These are phyloP conservation scores for Penicillium sp. DNA, from an alignment of 2,329 filamentous ascomycete species.

Conservation along the genomic window DNA sequence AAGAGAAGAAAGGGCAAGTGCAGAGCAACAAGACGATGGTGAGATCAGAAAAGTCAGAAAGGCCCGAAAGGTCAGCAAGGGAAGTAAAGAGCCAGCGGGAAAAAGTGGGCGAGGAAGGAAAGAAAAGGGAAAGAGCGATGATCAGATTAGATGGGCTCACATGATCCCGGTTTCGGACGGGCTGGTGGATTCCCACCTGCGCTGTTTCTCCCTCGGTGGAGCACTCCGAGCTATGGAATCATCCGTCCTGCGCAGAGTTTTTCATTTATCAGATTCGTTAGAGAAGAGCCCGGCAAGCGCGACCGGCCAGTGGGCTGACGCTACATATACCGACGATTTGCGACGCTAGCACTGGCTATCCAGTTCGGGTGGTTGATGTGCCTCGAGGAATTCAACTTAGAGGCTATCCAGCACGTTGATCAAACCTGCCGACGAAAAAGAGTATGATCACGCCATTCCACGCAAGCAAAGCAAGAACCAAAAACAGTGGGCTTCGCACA, in stretches of 20 bases:
- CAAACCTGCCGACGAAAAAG: too few species aligned
- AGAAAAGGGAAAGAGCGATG: slow-evolving; percentile 26
- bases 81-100: slow-evolving; percentile 11
- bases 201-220: too few species aligned
- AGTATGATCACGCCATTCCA: background rate
- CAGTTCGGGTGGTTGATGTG: too few species aligned
- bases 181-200: slow-evolving; percentile 9
- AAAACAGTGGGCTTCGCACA: slow-evolving; percentile 3
- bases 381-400: background rate
- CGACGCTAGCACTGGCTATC: too few species aligned
- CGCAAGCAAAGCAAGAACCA: slow-evolving; percentile 1
- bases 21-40: slow-evolving; percentile 1
- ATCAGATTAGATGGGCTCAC: slow-evolving; percentile 31
- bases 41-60: background rate
- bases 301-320: slow-evolving; percentile 22
- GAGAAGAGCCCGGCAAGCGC: slow-evolving; percentile 11
- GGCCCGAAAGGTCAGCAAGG: slow-evolving; percentile 7
- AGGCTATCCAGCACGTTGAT: background rate
- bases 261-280: slow-evolving; percentile 22
- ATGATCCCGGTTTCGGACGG: slow-evolving; percentile 28
- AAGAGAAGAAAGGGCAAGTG: slow-evolving; percentile 1
- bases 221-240: too few species aligned
- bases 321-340: slow-evolving; percentile 1
- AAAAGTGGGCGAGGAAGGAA: slow-evolving; percentile 14
- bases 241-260: slow-evolving; percentile 7